Evolutionary conservation across 805 yeast genomes (phyloP).

Genomic region (Candida schatavii): DNA sequence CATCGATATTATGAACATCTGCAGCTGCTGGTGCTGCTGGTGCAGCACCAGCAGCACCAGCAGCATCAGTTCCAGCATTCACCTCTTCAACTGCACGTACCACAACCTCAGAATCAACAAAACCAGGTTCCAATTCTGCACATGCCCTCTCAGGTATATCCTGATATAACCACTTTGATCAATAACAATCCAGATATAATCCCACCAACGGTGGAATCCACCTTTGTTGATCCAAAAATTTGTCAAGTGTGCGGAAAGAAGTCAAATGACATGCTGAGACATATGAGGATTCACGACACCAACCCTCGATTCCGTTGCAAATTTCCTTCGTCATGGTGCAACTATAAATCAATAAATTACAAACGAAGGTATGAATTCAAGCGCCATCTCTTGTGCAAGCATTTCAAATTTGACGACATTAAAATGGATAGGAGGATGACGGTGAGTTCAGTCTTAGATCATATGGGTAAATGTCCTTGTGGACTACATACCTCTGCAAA

Average conservation of each 20-base stretch:
- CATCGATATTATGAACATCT: background rate
- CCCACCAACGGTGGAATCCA: conserved; percentile 17
- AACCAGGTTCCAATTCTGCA: background rate
- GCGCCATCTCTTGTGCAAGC: conserved; percentile 16
- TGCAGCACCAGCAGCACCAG: background rate
- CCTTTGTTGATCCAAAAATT: conserved; percentile 15
- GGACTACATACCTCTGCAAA: conserved; percentile 14
- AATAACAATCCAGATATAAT: conserved; percentile 14
- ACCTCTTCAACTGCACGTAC: background rate
- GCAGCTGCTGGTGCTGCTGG: background rate
- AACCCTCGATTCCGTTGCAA: conserved; percentile 15
- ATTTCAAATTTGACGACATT: conserved; percentile 15
- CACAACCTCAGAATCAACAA: background rate
- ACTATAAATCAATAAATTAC: conserved; percentile 15
- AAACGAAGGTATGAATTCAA: conserved; percentile 19
- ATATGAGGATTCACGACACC: conserved; percentile 15
- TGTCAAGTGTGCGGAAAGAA: conserved; percentile 16
- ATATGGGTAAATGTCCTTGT: conserved; percentile 18
- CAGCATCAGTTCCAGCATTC: background rate
- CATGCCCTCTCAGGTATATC: conserved; percentile 6
- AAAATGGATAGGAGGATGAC: conserved; percentile 10
- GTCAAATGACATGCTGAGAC: conserved; percentile 18
- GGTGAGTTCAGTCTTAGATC: conserved; percentile 13
- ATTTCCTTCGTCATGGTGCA: conserved; percentile 15
- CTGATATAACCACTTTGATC: conserved; percentile 18